phyloP scores from a whole-genome alignment of 2,329 filamentous ascomycete genomes.

The Colletotrichum kahawae region DNA sequence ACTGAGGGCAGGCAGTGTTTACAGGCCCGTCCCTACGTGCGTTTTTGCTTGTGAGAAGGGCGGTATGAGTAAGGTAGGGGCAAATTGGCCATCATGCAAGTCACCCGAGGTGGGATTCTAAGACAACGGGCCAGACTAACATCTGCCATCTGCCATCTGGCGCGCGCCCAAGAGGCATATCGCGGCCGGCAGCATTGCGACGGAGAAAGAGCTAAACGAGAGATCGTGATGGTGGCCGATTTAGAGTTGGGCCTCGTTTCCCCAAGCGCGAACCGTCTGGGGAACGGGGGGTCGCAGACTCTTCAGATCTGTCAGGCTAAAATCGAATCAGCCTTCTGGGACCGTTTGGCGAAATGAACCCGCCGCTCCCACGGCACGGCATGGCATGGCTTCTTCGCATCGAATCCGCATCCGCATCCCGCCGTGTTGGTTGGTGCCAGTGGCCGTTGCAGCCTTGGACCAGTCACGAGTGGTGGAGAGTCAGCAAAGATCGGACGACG shows the following conservation, averaged over 20 bases:
- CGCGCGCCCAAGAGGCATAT: neutral
- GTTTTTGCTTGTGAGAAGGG: slow-evolving; percentile 3
- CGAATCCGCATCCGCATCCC: neutral
- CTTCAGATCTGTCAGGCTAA: slow-evolving; percentile 4
- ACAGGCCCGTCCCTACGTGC: neutral
- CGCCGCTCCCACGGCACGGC: neutral
- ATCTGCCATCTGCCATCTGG: neutral
- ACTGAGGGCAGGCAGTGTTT: neutral
- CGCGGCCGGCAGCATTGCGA: neutral
- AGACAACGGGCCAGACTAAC: neutral
- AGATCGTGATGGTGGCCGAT: neutral
- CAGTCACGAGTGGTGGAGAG: slow-evolving; percentile 12
- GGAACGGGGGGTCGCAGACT: neutral
- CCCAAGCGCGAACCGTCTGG: slow-evolving; percentile 13
- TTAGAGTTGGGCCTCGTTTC: slow-evolving; percentile 8
- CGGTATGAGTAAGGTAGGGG: neutral
- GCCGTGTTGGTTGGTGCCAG: neutral
- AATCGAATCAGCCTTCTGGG: slow-evolving; percentile 1
- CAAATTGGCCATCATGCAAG: slow-evolving; percentile 12
- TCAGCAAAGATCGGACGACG: slow-evolving; percentile 8
- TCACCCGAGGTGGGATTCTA: slow-evolving; percentile 7
- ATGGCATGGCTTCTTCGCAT: neutral
- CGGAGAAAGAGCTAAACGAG: neutral
- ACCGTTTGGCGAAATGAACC: neutral
- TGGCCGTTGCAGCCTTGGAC: neutral